Percentiles rank a stretch among this genome's conserved stretches.
phyloP scores from a whole-genome alignment of 495 filamentous ascomycete species.

The Filosporella fistucella region DNA sequence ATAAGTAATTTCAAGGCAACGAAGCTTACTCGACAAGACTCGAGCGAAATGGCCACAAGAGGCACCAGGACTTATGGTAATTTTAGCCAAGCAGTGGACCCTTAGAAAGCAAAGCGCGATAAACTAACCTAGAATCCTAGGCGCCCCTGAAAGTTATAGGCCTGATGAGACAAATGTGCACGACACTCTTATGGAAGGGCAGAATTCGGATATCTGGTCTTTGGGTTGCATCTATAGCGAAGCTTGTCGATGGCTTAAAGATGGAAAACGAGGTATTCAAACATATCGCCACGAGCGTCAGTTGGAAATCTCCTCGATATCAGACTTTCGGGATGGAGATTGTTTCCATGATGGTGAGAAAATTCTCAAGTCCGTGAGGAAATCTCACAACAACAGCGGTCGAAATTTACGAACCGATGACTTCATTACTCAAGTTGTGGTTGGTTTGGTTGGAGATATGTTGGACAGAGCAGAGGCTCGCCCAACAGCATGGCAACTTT shows the following conservation, averaged over 20 bases:
- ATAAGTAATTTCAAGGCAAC: slow-evolving; percentile 25
- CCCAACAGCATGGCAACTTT: too few species aligned
- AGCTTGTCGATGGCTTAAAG: slow-evolving; percentile 34
- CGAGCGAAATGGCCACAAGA: too few species aligned
- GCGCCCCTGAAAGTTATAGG: too few species aligned
- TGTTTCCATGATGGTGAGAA: slow-evolving; percentile 40
- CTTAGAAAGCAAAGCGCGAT: too few species aligned
- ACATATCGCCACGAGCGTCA: slow-evolving; percentile 30
- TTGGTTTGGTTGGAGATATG: too few species aligned
- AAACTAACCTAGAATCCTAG: too few species aligned
- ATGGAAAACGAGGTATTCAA: slow-evolving; percentile 26
- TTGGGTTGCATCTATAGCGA: slow-evolving; percentile 41
- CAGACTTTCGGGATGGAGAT: slow-evolving; percentile 23
- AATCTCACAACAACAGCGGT: slow-evolving; percentile 23
- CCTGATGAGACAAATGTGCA: too few species aligned
- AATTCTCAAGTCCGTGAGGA: slow-evolving; percentile 25
- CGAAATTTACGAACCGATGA: slow-evolving; percentile 9
- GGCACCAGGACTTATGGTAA: slow-evolving; percentile 32
- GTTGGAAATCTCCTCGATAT: slow-evolving; percentile 20
- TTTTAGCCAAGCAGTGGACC: too few species aligned
- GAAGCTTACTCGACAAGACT: slow-evolving; percentile 19
- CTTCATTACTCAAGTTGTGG: slow-evolving; percentile 15
- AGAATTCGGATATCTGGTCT: slow-evolving; percentile 37
- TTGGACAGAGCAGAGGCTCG: too few species aligned
- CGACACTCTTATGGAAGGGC: too few species aligned